A percentile compares a stretch with the other conserved stretches of the same genome.
phyloP scores from a whole-genome alignment of 371 early-diverging fungal genomes.

The Nematocida parisii region DNA sequence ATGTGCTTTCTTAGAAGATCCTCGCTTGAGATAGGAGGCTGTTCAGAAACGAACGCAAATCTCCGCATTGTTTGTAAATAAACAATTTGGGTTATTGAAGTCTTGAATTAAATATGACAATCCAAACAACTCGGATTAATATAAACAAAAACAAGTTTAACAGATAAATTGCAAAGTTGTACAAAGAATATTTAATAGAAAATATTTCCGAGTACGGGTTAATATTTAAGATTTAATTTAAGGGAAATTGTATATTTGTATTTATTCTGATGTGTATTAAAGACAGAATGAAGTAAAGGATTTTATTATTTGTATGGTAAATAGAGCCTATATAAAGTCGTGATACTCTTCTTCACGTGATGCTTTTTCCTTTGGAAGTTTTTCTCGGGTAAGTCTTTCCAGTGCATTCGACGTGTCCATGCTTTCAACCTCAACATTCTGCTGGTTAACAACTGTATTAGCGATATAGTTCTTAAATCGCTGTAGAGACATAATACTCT shows the following conservation, averaged over 20 bases:
- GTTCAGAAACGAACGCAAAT: constrained; percentile 48
- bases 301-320: no score
- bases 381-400: constrained; percentile 68
- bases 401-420: constrained; percentile 69
- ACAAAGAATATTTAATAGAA: no score
- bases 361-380: constrained; percentile 50
- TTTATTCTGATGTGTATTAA: no score
- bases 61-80: constrained; percentile 60
- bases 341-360: constrained; percentile 34
- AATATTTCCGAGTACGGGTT: no score
- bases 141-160: no score
- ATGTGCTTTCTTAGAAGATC: constrained; percentile 38
- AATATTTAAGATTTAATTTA: no score
- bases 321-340: constrained; percentile 34
- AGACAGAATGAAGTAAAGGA: no score
- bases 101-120: constrained; percentile 10
- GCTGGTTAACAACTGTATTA: constrained; percentile 89
- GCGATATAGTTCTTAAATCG: constrained; percentile 97
- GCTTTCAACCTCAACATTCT: constrained; percentile 74
- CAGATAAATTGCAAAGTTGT: no score
- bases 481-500: constrained; percentile 91
- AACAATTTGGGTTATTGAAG: constrained; percentile 25
- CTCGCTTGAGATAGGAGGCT: constrained; percentile 35
- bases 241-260: no score
- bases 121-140: not conserved